These are phyloP conservation scores for Fusarium mangiferae DNA, from an alignment of 2,329 filamentous ascomycete species.

Conservation along the genomic window DNA sequence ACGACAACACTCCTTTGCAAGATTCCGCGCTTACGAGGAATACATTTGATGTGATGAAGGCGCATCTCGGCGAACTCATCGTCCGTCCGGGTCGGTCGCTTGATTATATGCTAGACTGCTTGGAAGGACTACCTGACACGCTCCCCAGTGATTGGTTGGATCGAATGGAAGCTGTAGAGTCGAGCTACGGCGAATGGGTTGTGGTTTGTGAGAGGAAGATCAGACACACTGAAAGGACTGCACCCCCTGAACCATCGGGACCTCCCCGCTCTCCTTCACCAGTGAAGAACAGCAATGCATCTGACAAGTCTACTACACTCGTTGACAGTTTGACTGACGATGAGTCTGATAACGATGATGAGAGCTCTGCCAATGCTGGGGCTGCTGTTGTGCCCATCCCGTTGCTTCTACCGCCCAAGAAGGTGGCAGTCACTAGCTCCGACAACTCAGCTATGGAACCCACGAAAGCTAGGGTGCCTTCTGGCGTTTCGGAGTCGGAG, in stretches of 20 bases:
- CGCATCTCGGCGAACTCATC: slow-evolving; percentile 75
- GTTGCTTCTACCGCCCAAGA: slow-evolving; percentile 33
- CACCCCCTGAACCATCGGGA: slow-evolving; percentile 11
- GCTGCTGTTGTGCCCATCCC: slow-evolving; percentile 34
- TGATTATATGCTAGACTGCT: slow-evolving; percentile 85
- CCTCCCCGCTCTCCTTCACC: slow-evolving; percentile 39
- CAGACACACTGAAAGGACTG: slow-evolving; percentile 70
- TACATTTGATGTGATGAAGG: slow-evolving; percentile 68
- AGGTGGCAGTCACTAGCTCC: background rate
- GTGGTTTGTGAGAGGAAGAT: slow-evolving; percentile 79
- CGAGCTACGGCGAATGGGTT: slow-evolving; percentile 82
- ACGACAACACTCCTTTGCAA: slow-evolving; percentile 25
- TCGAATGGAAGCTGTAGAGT: slow-evolving; percentile 82
- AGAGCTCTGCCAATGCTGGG: slow-evolving; percentile 25
- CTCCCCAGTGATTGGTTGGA: slow-evolving; percentile 90
- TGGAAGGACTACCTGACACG: slow-evolving; percentile 86
- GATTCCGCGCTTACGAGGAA: slow-evolving; percentile 51
- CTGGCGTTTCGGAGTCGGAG: slow-evolving; percentile 40
- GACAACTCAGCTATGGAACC: slow-evolving; percentile 8
- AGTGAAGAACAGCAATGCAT: slow-evolving; percentile 21
- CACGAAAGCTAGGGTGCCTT: slow-evolving; percentile 31
- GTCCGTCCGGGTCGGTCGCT: slow-evolving; percentile 75
- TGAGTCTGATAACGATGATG: slow-evolving; percentile 30
- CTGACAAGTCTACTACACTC: slow-evolving; percentile 3
- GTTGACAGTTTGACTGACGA: slow-evolving; percentile 18